A percentile compares a stretch with the other conserved stretches of the same genome.
These are phyloP conservation scores for Lachancea sp. DNA, from an alignment of 805 yeast species.

Conservation along the genomic window DNA sequence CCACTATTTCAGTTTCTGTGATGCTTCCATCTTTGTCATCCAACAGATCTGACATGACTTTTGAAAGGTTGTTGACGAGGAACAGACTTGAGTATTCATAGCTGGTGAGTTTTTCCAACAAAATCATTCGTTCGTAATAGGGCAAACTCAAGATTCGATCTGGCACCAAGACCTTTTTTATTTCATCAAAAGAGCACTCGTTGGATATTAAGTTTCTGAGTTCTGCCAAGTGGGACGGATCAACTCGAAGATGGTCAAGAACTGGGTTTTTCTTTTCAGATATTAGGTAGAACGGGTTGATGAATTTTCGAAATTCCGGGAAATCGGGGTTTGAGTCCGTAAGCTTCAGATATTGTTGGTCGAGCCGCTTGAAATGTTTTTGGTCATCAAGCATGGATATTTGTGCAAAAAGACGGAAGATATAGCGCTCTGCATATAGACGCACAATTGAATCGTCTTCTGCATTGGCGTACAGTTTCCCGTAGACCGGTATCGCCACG, in stretches of 20 bases:
- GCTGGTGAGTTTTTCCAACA: slow-evolving; percentile 23
- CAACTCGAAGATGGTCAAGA: slow-evolving; percentile 10
- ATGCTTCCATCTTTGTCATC: slow-evolving; percentile 16
- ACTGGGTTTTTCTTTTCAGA: slow-evolving; percentile 13
- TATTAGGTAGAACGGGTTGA: slow-evolving; percentile 26
- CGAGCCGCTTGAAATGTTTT: slow-evolving; percentile 14
- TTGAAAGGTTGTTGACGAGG: slow-evolving; percentile 18
- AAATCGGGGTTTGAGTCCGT: slow-evolving; percentile 13
- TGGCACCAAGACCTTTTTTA: slow-evolving; percentile 17
- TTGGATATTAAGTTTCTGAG: slow-evolving; percentile 22
- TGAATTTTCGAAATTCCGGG: slow-evolving; percentile 22
- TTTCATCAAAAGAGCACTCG: slow-evolving; percentile 16
- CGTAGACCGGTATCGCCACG: slow-evolving; percentile 11
- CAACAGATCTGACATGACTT: slow-evolving; percentile 23
- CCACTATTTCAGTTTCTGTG: slow-evolving; percentile 23
- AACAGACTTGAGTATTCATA: slow-evolving; percentile 15
- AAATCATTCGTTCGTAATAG: slow-evolving; percentile 29
- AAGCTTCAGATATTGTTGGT: slow-evolving; percentile 17
- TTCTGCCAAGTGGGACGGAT: slow-evolving; percentile 19
- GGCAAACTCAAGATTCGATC: slow-evolving; percentile 22
- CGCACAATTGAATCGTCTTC: slow-evolving; percentile 18
- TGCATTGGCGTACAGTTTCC: slow-evolving; percentile 15
- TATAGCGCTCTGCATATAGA: slow-evolving; percentile 16
- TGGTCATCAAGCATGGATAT: slow-evolving; percentile 22
- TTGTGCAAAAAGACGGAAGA: slow-evolving; percentile 22